Evolutionary conservation across 139 green algal genomes (phyloP).

Genomic region (Diplosphaera chodatii): DNA sequence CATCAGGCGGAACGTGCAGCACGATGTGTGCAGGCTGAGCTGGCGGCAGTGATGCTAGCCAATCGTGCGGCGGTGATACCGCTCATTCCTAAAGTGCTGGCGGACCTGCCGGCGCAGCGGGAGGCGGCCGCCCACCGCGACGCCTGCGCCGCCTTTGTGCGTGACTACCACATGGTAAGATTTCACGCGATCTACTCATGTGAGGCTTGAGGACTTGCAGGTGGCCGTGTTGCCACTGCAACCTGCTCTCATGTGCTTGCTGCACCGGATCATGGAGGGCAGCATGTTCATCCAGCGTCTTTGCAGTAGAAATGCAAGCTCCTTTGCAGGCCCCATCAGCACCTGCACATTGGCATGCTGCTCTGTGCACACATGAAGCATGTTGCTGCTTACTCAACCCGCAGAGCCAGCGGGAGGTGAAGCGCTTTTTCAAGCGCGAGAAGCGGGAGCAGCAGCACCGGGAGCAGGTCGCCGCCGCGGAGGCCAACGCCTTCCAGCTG

Average conservation of each 20-base stretch:
- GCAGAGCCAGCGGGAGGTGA: constrained; percentile 50
- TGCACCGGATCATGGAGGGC: too few species aligned
- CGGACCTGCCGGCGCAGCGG: constrained; percentile 44
- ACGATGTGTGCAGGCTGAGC: constrained; percentile 67
- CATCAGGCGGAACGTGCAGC: too few species aligned
- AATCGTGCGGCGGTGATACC: constrained; percentile 39
- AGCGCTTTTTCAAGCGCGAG: constrained; percentile 57
- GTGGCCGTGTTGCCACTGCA: too few species aligned
- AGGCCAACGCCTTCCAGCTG: constrained; percentile 1
- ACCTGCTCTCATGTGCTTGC: too few species aligned
- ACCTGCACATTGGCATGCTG: too few species aligned
- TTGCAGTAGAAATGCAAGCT: too few species aligned
- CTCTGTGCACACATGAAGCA: too few species aligned
- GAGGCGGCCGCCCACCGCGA: constrained; percentile 14
- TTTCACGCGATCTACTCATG: background rate
- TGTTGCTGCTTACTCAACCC: background rate
- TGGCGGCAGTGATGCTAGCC: constrained; percentile 30
- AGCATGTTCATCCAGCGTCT: too few species aligned
- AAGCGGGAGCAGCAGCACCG: constrained; percentile 53
- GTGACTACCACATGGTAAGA: constrained; percentile 42
- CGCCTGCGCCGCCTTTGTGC: constrained; percentile 43
- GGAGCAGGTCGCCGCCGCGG: constrained; percentile 9
- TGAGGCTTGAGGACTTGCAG: too few species aligned
- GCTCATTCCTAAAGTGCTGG: constrained; percentile 15
- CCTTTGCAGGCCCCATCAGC: too few species aligned